Percentiles rank a stretch among this genome's conserved stretches.
Evolutionary conservation across 129 eudicot genomes (phyloP).

Genomic region (Scalesia atractyloides): DNA sequence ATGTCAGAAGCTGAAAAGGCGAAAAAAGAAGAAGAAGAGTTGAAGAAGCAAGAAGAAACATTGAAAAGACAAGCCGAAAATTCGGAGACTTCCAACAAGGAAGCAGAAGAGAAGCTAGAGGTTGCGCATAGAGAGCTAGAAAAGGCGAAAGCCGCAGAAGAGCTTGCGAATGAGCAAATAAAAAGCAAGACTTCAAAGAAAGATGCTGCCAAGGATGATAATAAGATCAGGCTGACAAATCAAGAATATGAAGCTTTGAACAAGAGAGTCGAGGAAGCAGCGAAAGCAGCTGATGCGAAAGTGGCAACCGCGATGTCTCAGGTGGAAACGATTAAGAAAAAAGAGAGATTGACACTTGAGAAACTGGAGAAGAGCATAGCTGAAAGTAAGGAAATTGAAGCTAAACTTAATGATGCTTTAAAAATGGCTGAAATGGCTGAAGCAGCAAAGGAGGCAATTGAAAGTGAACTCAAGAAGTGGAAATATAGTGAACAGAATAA

Average conservation of each 20-base stretch:
- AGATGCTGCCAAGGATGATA: conserved; percentile 17
- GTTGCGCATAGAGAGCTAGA: conserved; percentile 58
- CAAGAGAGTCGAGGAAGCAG: conserved; percentile 48
- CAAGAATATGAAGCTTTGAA: conserved; percentile 64
- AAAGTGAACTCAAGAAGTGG: conserved; percentile 60
- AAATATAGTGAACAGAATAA: conserved; percentile 38
- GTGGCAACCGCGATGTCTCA: conserved; percentile 67
- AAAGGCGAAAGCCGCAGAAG: conserved; percentile 77
- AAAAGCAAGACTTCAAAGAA: conserved; percentile 20
- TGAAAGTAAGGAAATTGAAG: conserved; percentile 55
- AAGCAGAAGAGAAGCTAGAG: conserved; percentile 52
- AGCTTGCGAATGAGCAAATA: conserved; percentile 54
- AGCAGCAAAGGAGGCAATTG: conserved; percentile 57
- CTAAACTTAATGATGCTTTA: conserved; percentile 53
- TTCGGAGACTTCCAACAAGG: conserved; percentile 34
- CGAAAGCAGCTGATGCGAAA: conserved; percentile 52
- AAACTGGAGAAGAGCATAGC: conserved; percentile 46
- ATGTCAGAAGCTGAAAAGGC: conserved; percentile 44
- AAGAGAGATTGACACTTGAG: conserved; percentile 43
- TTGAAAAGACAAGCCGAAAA: conserved; percentile 48
- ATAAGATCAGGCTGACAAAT: conserved; percentile 51
- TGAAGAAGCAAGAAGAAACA: conserved; percentile 36
- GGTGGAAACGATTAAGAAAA: conserved; percentile 56
- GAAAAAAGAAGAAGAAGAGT: conserved; percentile 52
- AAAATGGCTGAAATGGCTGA: conserved; percentile 80